Evolutionary conservation across 805 yeast genomes (phyloP), one percentile per base, ranked within the genome.

Genomic region (Starmerella potacharoeniae): DNA sequence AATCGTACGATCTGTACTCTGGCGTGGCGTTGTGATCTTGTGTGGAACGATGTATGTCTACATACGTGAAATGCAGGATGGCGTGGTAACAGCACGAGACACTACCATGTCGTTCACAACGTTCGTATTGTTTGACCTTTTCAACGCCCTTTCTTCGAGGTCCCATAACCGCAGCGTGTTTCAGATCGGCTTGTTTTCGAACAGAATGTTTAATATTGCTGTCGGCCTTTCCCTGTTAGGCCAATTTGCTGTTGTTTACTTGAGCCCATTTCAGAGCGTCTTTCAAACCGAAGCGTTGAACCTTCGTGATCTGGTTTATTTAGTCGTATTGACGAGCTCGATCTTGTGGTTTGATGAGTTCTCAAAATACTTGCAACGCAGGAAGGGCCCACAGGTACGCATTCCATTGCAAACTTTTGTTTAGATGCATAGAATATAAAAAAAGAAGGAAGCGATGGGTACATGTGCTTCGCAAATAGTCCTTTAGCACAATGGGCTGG

Each of bases 31-130:
- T 2, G 80, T 90, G 67, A 87, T 93, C 54, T 78, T 88, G 33
- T 39, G 77, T 11, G 99, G 98, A 45, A 93, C 99, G 0, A 77
- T 90, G 70, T 86, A 83, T 65, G 85, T 93, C 17, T 93, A 89
- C 68, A 73, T 86, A 45, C 78, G 80, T 58, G 97, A 91, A 69
- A 88, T 91, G 95, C 77, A 80, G 28, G 95, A 87, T 63, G 78
- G 81, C 33, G 78, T 77, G 58, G 82, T 91, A 55, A 89, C 97
- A 2, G 83, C 91, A 13, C 84, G 98, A 71, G 98, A 93, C 68
- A 93, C 98, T 22, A 93, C 99, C 1, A 93, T 93, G 98, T 91
- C 98, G 0, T 93, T 93, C 67, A 93, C 97, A 0, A 87, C 97
- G 68, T 93, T 93, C 71, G 98, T 93, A 10, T 75, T 91, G 55